These are phyloP conservation scores for Scutellaria minor DNA, from an alignment of 257 asterid species.

Conservation along the genomic window DNA sequence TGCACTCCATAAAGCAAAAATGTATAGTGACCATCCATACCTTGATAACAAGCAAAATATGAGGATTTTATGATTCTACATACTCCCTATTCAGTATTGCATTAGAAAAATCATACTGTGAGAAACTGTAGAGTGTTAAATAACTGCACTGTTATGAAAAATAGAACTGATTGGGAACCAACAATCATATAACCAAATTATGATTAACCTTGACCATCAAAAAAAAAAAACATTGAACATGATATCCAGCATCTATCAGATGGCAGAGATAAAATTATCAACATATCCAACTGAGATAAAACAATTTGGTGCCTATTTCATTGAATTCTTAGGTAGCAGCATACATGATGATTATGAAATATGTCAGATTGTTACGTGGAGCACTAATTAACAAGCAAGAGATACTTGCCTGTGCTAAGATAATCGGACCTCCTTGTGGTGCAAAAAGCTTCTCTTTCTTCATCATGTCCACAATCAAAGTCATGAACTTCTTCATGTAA, in stretches of 20 bases:
- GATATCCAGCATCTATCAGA: neutral
- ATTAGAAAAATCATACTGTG: slow-evolving; percentile 1
- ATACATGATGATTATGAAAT: neutral
- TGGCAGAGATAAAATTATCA: slow-evolving; percentile 7
- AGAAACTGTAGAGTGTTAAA: slow-evolving; percentile 7
- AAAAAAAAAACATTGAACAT: neutral
- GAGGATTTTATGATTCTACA: slow-evolving; percentile 5
- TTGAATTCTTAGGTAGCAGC: slow-evolving; percentile 12
- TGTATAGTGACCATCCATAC: slow-evolving; percentile 4
- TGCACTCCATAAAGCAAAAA: slow-evolving; percentile 38
- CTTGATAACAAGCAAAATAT: slow-evolving; percentile 25
- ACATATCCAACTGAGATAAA: neutral
- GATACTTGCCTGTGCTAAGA: slow-evolving; percentile 76
- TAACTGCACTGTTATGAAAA: slow-evolving; percentile 12
- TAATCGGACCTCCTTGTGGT: slow-evolving; percentile 88
- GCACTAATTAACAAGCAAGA: neutral
- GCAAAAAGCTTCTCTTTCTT: slow-evolving; percentile 84
- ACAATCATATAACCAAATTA: slow-evolving; percentile 1
- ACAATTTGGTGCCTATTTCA: neutral
- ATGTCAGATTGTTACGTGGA: neutral
- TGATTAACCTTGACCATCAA: neutral
- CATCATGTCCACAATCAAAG: slow-evolving; percentile 75
- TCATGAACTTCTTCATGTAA: slow-evolving; percentile 78
- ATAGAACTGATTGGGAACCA: neutral
- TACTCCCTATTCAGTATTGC: slow-evolving; percentile 6